Conservation (phyloP, 352 stramenopile genomes). For the Globisporangium splendens region DNA sequence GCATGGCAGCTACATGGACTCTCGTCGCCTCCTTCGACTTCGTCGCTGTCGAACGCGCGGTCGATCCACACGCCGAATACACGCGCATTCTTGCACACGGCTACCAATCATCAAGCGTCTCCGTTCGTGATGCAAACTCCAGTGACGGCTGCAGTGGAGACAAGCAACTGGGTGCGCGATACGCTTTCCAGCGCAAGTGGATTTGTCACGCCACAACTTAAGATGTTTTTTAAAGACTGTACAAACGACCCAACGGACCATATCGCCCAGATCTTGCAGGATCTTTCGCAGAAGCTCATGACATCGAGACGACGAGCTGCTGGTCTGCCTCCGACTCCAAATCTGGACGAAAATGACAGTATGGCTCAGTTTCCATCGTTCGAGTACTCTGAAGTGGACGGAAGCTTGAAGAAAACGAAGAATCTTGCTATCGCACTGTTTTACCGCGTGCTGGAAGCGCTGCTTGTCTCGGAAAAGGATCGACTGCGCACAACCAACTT, state of each 20-base stretch:
- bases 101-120: constrained; percentile 31
- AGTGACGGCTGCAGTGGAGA: constrained; percentile 77
- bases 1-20: constrained; percentile 74
- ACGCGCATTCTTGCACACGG: constrained; percentile 21
- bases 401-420: constrained; percentile 71
- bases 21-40: constrained; percentile 33
- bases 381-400: constrained; percentile 58
- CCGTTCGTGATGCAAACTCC: constrained; percentile 59
- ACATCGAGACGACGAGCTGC: constrained; percentile 25
- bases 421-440: constrained; percentile 68
- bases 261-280: constrained; percentile 43
- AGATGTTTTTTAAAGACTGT: constrained; percentile 60
- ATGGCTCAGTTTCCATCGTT: background rate
- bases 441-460: constrained; percentile 75
- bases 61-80: constrained; percentile 29
- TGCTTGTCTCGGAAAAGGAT: constrained; percentile 64
- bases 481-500: constrained; percentile 73
- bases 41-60: constrained; percentile 9
- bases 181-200: constrained; percentile 27
- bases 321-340: constrained; percentile 2
- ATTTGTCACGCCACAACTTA: constrained; percentile 44
- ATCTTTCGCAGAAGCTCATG: constrained; percentile 53
- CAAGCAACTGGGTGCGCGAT: constrained; percentile 78
- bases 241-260: constrained; percentile 45
- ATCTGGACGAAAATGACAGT: constrained; percentile 11